Evolutionary conservation across 2,329 filamentous ascomycete species (phyloP), one percentile per base, ranked within the genome.

Genomic region (Pseudogymnoascus sp.): DNA sequence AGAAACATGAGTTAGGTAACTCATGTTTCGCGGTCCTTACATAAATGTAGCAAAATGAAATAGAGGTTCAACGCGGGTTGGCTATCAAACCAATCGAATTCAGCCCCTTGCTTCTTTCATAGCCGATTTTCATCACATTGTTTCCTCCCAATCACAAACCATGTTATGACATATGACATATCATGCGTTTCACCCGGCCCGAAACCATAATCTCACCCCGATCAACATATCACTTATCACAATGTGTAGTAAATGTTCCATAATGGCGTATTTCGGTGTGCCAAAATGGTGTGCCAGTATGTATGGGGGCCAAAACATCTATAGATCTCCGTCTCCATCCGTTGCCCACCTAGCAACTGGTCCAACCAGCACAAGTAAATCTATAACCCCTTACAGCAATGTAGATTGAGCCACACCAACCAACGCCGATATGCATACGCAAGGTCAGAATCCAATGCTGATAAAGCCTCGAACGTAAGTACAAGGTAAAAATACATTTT

Each of bases 141-240:
- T 31, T 33, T 31, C 46, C 26, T 33, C 43, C 43, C 12, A 31
- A 50, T 56, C 46, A 33, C 46, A 56, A 31, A 4, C 8, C 46
- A 56, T 56, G 26, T 56, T 56, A 56, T 56, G 4, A 56, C 46
- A 19, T 53, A 56, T 33, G 46, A 56, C 28, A 56, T 56, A 56
- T 56, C 46, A 56, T 19, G 28, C n/a, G 46, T 56, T 19, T 31
- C 46, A 56, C 28, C 26, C n/a, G 28, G 26, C 28, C 46, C 46
- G 46, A 56, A 56, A 31, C 26, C 46, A 56, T 33, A 33, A 12
- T 12, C 26, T 16, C 24, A 16, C n/a, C n/a, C 26, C 26, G 19
- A 56, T 19, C 26, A 56, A 33, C 10, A 33, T 33, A 56, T 56
- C 46, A 33, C 8, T 56, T 56, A n/a, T 56, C 46, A 56, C 26